These are phyloP conservation scores for Aureococcus anophagefferens DNA, from an alignment of 108 stramenopile species.

Conservation along the genomic window DNA sequence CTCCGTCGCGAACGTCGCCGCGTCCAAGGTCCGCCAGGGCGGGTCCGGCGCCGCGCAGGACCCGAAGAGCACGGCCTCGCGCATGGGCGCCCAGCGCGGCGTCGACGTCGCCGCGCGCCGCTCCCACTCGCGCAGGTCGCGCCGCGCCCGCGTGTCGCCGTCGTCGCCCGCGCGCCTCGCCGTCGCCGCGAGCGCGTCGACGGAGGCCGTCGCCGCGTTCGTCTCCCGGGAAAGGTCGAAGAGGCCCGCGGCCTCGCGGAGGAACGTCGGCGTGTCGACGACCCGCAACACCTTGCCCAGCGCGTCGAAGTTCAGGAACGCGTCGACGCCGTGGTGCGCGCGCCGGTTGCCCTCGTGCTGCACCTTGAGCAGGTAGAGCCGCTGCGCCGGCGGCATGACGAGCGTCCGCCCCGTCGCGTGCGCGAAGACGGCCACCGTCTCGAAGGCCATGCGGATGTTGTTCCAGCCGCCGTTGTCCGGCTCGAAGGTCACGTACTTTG, in stretches of 20 bases:
- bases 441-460: constrained; percentile 87
- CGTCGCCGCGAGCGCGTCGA: no score
- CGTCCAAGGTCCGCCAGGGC: background rate
- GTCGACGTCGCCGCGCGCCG: background rate
- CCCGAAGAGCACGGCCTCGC: background rate
- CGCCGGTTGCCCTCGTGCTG: constrained; percentile 12
- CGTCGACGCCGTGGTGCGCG: constrained; percentile 33
- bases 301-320: constrained; percentile 58
- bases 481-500: constrained; percentile 75
- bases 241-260: no score
- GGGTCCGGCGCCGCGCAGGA: background rate
- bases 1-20: background rate
- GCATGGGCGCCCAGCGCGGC: background rate
- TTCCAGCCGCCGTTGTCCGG: constrained; percentile 86
- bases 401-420: constrained; percentile 78
- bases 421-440: constrained; percentile 70
- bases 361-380: constrained; percentile 59
- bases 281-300: constrained; percentile 46
- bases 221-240: no score
- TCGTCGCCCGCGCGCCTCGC: no score
- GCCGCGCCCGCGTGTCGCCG: no score
- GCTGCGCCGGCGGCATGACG: constrained; percentile 74
- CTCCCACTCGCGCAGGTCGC: background rate
- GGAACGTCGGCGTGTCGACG: constrained; percentile 63
- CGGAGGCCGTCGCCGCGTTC: no score